A percentile compares a stretch with the other conserved stretches of the same genome.
Conservation (phyloP, 345 rosid genomes). For the Nasturtium officinale region DNA sequence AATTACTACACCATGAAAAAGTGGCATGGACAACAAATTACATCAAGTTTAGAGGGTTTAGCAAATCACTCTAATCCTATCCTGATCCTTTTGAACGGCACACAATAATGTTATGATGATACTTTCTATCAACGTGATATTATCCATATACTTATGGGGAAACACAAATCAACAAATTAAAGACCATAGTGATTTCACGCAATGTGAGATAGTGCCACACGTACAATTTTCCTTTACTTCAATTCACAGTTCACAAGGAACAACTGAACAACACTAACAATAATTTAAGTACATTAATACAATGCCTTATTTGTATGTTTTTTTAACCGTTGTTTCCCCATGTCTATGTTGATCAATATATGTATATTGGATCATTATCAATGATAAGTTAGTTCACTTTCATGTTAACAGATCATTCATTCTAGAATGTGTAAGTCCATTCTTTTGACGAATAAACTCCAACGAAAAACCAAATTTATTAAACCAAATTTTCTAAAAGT, state of each 20-base stretch:
- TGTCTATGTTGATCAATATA: not conserved
- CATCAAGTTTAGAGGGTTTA: not conserved
- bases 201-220: conserved; percentile 26
- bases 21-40: not conserved
- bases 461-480: not conserved
- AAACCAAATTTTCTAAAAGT: not conserved
- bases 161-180: not conserved
- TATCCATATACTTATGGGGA: conserved; percentile 5
- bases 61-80: not conserved
- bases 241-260: not conserved
- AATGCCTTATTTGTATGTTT: not conserved
- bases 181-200: conserved; percentile 20
- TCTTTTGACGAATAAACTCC: not conserved
- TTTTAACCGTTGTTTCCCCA: not conserved
- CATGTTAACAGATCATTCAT: not conserved
- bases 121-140: not conserved
- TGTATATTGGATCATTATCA: not conserved
- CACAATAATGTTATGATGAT: not conserved
- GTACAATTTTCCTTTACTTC: conserved; percentile 36
- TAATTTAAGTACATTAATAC: not conserved
- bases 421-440: not conserved
- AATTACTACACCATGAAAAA: conserved; percentile 1
- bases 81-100: not conserved
- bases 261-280: conserved; percentile 2
- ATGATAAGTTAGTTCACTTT: not conserved